These are phyloP conservation scores for Posidonia australis DNA, from an alignment of 106 monocot species.

Conservation along the genomic window DNA sequence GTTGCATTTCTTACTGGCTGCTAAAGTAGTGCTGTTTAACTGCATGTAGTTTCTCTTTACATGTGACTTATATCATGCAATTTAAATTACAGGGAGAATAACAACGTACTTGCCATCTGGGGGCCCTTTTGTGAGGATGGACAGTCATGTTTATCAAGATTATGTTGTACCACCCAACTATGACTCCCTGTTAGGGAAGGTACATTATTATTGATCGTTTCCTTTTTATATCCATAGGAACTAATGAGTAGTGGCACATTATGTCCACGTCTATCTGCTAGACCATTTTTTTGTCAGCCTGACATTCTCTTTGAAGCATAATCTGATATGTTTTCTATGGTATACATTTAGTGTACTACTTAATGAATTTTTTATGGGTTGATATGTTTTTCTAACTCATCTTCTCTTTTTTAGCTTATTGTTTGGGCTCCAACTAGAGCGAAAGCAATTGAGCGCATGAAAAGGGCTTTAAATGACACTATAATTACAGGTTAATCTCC, in stretches of 20 bases:
- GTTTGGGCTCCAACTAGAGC: conserved; percentile 96
- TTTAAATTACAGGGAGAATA: conserved; percentile 52
- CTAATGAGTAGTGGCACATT: background rate
- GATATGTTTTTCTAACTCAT: background rate
- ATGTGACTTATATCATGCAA: background rate
- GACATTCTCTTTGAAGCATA: too few relatives aligned
- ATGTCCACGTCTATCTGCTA: too few relatives aligned
- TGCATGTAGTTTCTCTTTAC: too few relatives aligned
- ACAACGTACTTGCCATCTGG: conserved; percentile 87
- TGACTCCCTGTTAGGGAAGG: conserved; percentile 92
- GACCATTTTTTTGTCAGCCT: too few relatives aligned
- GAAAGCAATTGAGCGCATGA: conserved; percentile 94
- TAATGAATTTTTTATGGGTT: too few relatives aligned
- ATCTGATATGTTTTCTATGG: too few relatives aligned
- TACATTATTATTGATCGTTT: conserved; percentile 7
- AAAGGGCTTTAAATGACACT: conserved; percentile 85
- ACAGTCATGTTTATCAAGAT: conserved; percentile 91
- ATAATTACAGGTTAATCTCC: conserved; percentile 58
- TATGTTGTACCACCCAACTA: conserved; percentile 97
- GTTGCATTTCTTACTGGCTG: too few relatives aligned
- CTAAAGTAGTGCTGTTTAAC: too few relatives aligned
- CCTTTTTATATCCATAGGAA: background rate
- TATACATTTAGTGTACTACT: too few relatives aligned
- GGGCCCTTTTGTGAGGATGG: conserved; percentile 95
- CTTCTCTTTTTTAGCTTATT: conserved; percentile 41